Evolutionary conservation across 202 grass and related monocot genomes (phyloP).

Genomic region (Miscanthus sacchariflorus): DNA sequence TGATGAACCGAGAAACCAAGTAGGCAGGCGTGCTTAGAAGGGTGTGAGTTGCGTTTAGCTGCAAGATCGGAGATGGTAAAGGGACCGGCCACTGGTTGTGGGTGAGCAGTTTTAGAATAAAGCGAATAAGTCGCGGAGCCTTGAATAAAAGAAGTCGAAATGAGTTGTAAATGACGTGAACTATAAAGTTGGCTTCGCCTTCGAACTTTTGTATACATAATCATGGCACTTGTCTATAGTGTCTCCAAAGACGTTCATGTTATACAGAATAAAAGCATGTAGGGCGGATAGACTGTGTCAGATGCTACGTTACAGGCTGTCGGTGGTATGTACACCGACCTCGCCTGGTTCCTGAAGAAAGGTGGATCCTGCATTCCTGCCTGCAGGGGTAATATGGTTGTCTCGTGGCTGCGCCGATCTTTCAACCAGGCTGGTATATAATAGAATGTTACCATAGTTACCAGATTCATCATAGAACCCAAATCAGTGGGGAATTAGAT

Average conservation of each 20-base stretch:
- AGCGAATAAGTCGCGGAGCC: constrained; percentile 7
- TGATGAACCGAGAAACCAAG: neutral
- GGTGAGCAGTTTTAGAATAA: constrained; percentile 33
- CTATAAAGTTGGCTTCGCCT: constrained; percentile 23
- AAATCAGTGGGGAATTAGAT: neutral
- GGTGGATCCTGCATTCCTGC: neutral
- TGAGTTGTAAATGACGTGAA: constrained; percentile 54
- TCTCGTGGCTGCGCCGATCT: neutral
- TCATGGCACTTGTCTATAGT: constrained; percentile 11
- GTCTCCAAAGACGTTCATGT: constrained; percentile 15
- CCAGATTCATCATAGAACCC: neutral
- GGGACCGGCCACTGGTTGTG: neutral
- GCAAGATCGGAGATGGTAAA: neutral
- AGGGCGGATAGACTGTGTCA: neutral
- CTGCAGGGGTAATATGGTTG: neutral
- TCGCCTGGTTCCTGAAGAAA: neutral
- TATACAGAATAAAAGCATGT: constrained; percentile 20
- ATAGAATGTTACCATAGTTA: neutral
- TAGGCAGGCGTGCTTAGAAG: neutral
- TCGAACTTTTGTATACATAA: constrained; percentile 3
- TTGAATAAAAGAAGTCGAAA: constrained; percentile 35
- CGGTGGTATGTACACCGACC: neutral
- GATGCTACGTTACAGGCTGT: neutral
- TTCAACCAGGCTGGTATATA: neutral
- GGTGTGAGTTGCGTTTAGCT: neutral